Percentiles rank a stretch among this genome's conserved stretches.
Evolutionary conservation across 2,329 filamentous ascomycete species (phyloP).

Genomic region (Aspergillus transmontanensis): DNA sequence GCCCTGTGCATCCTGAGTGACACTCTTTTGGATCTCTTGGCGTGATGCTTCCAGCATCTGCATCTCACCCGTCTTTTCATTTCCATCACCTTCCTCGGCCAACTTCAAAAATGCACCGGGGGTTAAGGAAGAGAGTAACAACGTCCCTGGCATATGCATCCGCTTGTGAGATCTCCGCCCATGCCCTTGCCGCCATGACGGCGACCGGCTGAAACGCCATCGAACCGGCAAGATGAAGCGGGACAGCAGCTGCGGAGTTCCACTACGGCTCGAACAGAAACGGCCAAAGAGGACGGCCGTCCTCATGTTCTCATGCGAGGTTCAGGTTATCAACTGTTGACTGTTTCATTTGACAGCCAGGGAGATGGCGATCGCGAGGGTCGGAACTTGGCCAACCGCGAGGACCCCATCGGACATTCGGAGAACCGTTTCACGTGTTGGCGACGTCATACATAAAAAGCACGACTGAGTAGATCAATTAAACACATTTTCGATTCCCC

Average conservation of each 20-base stretch:
- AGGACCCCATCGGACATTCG: not conserved
- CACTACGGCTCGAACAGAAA: constrained; percentile 50
- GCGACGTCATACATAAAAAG: constrained; percentile 15
- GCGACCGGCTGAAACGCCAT: constrained; percentile 28
- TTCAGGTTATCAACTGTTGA: constrained; percentile 7
- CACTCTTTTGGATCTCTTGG: constrained; percentile 71
- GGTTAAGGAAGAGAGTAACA: constrained; percentile 52
- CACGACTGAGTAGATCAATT: not conserved
- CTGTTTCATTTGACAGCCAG: constrained; percentile 5
- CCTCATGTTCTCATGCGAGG: constrained; percentile 49
- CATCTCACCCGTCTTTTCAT: constrained; percentile 71
- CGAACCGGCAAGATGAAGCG: constrained; percentile 30
- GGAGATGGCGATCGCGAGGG: not conserved
- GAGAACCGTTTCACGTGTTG: constrained; percentile 17
- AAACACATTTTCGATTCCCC: not conserved
- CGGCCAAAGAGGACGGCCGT: constrained; percentile 52
- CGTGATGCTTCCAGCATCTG: constrained; percentile 85
- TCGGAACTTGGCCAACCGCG: not conserved
- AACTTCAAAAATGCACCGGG: constrained; percentile 63
- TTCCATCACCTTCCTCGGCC: constrained; percentile 51
- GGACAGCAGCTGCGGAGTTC: constrained; percentile 37
- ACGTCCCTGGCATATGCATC: constrained; percentile 28
- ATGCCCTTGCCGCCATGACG: constrained; percentile 28
- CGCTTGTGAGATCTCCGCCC: constrained; percentile 22
- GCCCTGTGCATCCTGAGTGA: constrained; percentile 64